Evolutionary conservation across 768 basidiomycete species (phyloP).

Genomic region (Boletus barrowsii): DNA sequence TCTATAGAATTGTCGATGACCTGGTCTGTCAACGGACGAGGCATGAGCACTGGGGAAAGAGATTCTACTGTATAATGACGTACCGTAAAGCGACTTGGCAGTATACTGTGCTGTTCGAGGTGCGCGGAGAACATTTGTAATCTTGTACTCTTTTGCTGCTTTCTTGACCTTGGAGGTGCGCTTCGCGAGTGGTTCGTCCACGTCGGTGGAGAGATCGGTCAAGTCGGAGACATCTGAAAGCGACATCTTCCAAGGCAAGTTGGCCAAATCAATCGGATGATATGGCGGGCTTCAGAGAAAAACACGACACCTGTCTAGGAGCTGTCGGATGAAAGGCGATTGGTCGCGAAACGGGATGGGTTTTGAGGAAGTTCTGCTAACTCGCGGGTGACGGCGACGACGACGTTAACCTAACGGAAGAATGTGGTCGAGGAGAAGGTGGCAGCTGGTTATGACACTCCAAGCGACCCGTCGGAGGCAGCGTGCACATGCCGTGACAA

Average conservation of each 20-base stretch:
- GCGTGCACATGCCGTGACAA: constrained; percentile 5
- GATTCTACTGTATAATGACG: background rate
- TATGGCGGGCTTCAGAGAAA: background rate
- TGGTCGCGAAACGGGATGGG: background rate
- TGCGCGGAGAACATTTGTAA: constrained; percentile 33
- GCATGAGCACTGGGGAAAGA: background rate
- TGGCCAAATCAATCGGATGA: background rate
- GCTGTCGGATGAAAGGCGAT: background rate
- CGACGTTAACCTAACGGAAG: background rate
- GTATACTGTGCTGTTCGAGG: constrained; percentile 41
- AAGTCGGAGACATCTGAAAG: constrained; percentile 45
- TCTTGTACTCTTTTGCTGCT: constrained; percentile 28
- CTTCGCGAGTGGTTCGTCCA: constrained; percentile 32
- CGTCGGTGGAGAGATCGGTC: constrained; percentile 44
- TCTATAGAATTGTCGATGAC: constrained; percentile 47
- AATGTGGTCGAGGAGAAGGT: background rate
- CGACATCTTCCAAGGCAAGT: constrained; percentile 24
- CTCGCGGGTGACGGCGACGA: background rate
- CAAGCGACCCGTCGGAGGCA: no score
- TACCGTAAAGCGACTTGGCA: constrained; percentile 45
- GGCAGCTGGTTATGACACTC: background rate
- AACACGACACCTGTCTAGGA: background rate
- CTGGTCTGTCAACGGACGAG: constrained; percentile 36
- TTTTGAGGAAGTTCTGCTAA: background rate
- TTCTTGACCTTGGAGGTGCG: constrained; percentile 23